Evolutionary conservation across 2,329 filamentous ascomycete genomes (phyloP).

Genomic region (Cryphonectria parasitica): DNA sequence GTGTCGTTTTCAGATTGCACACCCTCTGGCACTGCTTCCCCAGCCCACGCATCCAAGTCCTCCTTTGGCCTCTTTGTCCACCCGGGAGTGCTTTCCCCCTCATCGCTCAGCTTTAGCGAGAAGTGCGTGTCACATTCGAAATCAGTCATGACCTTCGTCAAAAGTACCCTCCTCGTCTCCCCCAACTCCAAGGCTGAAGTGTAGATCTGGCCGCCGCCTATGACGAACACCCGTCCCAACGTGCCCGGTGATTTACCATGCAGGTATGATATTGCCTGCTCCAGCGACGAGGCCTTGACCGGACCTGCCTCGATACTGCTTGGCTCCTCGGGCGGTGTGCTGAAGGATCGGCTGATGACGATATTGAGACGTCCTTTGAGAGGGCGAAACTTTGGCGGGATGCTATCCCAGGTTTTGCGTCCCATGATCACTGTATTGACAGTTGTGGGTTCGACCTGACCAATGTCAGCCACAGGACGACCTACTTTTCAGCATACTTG

Average conservation of each 20-base stretch:
- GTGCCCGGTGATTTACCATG: slow-evolving; percentile 39
- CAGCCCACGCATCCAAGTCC: slow-evolving; percentile 66
- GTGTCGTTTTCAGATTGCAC: slow-evolving; percentile 66
- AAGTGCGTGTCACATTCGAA: slow-evolving; percentile 81
- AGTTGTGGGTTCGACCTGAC: slow-evolving; percentile 39
- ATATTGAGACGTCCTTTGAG: slow-evolving; percentile 81
- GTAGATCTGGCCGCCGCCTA: slow-evolving; percentile 90
- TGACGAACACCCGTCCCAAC: slow-evolving; percentile 74
- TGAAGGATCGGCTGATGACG: slow-evolving; percentile 67
- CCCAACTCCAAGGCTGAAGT: slow-evolving; percentile 64
- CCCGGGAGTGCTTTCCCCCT: slow-evolving; percentile 37
- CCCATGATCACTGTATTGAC: slow-evolving; percentile 92
- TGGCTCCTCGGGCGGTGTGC: slow-evolving; percentile 26
- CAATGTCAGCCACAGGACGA: slow-evolving; percentile 6
- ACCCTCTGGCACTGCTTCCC: slow-evolving; percentile 63
- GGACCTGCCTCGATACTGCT: slow-evolving; percentile 47
- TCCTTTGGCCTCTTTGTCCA: slow-evolving; percentile 60
- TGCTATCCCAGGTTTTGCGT: slow-evolving; percentile 93
- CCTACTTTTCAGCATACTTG: background rate
- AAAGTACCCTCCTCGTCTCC: slow-evolving; percentile 65
- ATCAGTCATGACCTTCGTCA: slow-evolving; percentile 70
- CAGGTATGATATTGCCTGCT: slow-evolving; percentile 58
- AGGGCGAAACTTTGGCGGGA: slow-evolving; percentile 78
- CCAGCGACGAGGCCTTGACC: slow-evolving; percentile 62
- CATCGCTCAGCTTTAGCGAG: slow-evolving; percentile 55